phyloP scores from a whole-genome alignment of 352 stramenopile species.

The Thraustotheca clavata region DNA sequence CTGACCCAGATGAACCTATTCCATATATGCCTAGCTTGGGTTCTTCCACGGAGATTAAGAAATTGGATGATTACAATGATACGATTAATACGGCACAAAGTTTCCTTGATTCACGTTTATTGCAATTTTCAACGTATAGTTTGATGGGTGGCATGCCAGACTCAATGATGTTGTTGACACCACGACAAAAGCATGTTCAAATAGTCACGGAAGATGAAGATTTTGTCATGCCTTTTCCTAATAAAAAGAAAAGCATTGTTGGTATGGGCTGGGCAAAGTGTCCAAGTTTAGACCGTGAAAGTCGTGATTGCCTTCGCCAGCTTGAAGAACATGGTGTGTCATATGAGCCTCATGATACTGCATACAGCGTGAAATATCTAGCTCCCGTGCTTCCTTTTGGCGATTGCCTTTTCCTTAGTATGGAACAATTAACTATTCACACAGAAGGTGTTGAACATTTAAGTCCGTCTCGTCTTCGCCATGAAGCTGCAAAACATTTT shows the following conservation, averaged over 20 bases:
- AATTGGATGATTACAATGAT: constrained; percentile 69
- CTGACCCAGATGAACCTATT: constrained; percentile 27
- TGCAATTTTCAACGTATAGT: constrained; percentile 80
- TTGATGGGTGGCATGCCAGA: constrained; percentile 33
- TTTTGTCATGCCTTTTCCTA: constrained; percentile 46
- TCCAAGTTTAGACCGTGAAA: constrained; percentile 60
- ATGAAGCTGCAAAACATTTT: constrained; percentile 72
- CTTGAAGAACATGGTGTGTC: constrained; percentile 80
- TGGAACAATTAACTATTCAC: constrained; percentile 80
- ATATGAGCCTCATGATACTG: constrained; percentile 77
- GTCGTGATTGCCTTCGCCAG: constrained; percentile 59
- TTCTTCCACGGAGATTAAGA: constrained; percentile 80
- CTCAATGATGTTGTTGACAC: constrained; percentile 42
- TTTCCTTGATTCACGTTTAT: constrained; percentile 59
- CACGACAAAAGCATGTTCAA: constrained; percentile 30
- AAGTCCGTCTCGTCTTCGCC: constrained; percentile 50
- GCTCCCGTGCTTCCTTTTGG: constrained; percentile 69
- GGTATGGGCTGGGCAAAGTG: constrained; percentile 83
- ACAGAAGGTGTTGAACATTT: constrained; percentile 77
- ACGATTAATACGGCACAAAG: constrained; percentile 65
- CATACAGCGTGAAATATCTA: constrained; percentile 85
- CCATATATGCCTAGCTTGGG: constrained; percentile 68
- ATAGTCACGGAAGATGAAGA: constrained; percentile 30
- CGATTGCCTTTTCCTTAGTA: constrained; percentile 81
- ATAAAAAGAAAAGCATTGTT: constrained; percentile 48